phyloP scores from a whole-genome alignment of 2,329 filamentous ascomycete species.

The Paraphaeosphaeria minitans region DNA sequence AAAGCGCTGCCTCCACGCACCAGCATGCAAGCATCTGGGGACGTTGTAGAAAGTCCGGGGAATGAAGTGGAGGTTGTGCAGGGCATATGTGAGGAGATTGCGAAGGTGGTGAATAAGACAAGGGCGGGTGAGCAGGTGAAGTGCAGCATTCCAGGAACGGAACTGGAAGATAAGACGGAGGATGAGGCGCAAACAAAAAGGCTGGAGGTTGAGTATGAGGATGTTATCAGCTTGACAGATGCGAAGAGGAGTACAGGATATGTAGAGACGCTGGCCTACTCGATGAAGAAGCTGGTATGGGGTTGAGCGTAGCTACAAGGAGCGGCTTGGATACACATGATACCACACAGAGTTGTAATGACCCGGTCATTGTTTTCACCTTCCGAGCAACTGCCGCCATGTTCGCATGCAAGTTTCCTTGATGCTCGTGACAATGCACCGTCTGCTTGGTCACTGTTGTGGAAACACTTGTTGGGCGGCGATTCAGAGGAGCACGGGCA shows the following conservation, averaged over 20 bases:
- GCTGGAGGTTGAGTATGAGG: slow-evolving; percentile 59
- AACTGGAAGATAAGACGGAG: slow-evolving; percentile 49
- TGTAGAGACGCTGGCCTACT: slow-evolving; percentile 85
- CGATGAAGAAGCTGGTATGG: slow-evolving; percentile 94
- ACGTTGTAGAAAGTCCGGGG: slow-evolving; percentile 34
- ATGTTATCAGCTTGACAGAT: slow-evolving; percentile 83
- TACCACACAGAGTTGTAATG: background rate
- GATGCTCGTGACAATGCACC: background rate
- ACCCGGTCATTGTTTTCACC: background rate
- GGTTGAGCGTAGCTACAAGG: slow-evolving; percentile 42
- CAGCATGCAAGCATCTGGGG: slow-evolving; percentile 37
- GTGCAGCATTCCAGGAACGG: slow-evolving; percentile 37
- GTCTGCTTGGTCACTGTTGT: background rate
- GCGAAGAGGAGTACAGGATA: slow-evolving; percentile 86
- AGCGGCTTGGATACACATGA: background rate
- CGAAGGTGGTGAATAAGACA: slow-evolving; percentile 64
- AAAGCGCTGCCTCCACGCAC: slow-evolving; percentile 59
- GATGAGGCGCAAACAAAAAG: slow-evolving; percentile 27
- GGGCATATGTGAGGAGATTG: slow-evolving; percentile 76
- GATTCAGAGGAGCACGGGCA: background rate
- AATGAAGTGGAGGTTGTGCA: slow-evolving; percentile 62
- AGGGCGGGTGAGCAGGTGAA: slow-evolving; percentile 48
- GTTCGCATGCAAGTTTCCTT: background rate
- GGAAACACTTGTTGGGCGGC: background rate
- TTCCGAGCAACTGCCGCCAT: background rate